These are phyloP conservation scores for Moricandia arvensis DNA, from an alignment of 345 rosid species.

Conservation along the genomic window DNA sequence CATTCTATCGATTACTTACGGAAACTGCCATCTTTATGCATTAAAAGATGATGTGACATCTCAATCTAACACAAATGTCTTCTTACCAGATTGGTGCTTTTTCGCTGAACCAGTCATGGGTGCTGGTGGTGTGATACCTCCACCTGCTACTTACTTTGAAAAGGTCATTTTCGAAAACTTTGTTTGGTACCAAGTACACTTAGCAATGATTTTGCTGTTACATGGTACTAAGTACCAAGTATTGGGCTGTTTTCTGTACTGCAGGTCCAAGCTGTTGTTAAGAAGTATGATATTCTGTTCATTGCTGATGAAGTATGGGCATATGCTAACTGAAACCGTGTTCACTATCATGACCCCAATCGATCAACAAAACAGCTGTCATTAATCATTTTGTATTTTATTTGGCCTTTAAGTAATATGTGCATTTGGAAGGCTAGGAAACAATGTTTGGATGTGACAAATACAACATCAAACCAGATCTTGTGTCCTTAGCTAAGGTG, in stretches of 20 bases:
- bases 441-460: constrained; percentile 91
- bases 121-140: constrained; percentile 95
- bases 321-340: background rate
- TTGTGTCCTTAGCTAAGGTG: constrained; percentile 89
- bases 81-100: constrained; percentile 82
- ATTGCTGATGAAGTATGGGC: constrained; percentile 85
- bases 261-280: constrained; percentile 88
- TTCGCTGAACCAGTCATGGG: constrained; percentile 98
- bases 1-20: background rate
- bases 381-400: constrained; percentile 1
- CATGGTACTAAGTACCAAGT: background rate
- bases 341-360: background rate
- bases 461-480: constrained; percentile 84
- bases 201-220: background rate
- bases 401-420: constrained; percentile 60
- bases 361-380: background rate
- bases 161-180: constrained; percentile 48
- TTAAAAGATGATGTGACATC: background rate
- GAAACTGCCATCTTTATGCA: background rate
- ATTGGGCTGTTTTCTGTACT: constrained; percentile 6
- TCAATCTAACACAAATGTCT: constrained; percentile 20
- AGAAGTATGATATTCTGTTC: constrained; percentile 83
- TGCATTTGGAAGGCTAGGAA: constrained; percentile 96
- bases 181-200: background rate
- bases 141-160: constrained; percentile 90